A percentile compares a stretch with the other conserved stretches of the same genome.
These are phyloP conservation scores for Petunia axillaris DNA, from an alignment of 257 asterid species.

Conservation along the genomic window DNA sequence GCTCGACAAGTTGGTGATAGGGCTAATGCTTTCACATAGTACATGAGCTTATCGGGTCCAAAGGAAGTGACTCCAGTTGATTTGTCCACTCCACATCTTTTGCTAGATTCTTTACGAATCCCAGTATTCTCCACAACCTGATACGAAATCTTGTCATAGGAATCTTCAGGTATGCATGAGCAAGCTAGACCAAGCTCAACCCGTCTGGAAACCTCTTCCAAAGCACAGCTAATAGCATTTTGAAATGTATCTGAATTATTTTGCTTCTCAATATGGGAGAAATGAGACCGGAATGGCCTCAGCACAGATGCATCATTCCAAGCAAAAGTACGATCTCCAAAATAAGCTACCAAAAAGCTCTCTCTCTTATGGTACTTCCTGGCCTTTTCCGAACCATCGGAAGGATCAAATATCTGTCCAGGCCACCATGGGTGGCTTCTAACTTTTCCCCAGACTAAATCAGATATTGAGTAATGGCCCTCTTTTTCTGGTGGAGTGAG, in stretches of 20 bases:
- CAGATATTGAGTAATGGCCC: conserved; percentile 57
- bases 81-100: conserved; percentile 68
- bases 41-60: conserved; percentile 69
- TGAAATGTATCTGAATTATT: conserved; percentile 82
- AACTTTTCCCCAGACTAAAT: conserved; percentile 98
- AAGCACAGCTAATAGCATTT: conserved; percentile 69
- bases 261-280: conserved; percentile 79
- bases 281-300: conserved; percentile 73
- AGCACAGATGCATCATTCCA: conserved; percentile 86
- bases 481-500: conserved; percentile 56
- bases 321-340: conserved; percentile 92
- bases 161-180: conserved; percentile 65
- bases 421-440: conserved; percentile 99
- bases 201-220: conserved; percentile 84
- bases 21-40: conserved; percentile 60
- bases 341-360: conserved; percentile 86
- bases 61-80: conserved; percentile 58
- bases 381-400: conserved; percentile 88
- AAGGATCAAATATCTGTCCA: conserved; percentile 88
- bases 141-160: conserved; percentile 48
- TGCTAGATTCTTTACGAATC: conserved; percentile 75
- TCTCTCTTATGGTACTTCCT: conserved; percentile 74
- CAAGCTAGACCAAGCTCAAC: conserved; percentile 82
- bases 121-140: conserved; percentile 85
- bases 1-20: conserved; percentile 52